Conservation (phyloP, 768 basidiomycete genomes). For the Russula lepida region DNA sequence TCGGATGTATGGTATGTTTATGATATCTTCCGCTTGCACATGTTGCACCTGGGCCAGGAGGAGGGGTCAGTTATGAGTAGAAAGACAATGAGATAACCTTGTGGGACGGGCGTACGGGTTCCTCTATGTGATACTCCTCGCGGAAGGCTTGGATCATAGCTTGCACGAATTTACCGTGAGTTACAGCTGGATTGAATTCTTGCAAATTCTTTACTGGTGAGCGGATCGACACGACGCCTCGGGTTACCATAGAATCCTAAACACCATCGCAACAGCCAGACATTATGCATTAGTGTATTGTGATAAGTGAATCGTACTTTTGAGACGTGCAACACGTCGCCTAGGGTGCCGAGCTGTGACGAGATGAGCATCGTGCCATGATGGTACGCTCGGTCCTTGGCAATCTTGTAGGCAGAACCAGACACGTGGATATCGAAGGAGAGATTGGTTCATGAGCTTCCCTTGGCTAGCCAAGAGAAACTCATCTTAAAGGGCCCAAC, state of each 20-base stretch:
- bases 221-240: slow-evolving; percentile 83
- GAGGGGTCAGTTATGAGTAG: background rate
- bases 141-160: slow-evolving; percentile 66
- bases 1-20: slow-evolving; percentile 49
- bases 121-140: slow-evolving; percentile 40
- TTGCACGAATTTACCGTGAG: slow-evolving; percentile 61
- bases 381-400: slow-evolving; percentile 85
- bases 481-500: slow-evolving; percentile 85
- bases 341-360: slow-evolving; percentile 62
- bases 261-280: background rate
- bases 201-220: slow-evolving; percentile 85
- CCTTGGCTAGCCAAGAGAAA: slow-evolving; percentile 22
- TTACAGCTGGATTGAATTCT: slow-evolving; percentile 41
- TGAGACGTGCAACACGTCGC: slow-evolving; percentile 55
- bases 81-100: background rate
- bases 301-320: slow-evolving; percentile 40
- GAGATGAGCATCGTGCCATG: slow-evolving; percentile 98
- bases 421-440: slow-evolving; percentile 58
- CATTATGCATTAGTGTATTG: background rate
- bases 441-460: slow-evolving; percentile 15
- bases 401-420: slow-evolving; percentile 96
- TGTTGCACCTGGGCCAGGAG: slow-evolving; percentile 9
- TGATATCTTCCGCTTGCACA: slow-evolving; percentile 35
- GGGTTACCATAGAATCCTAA: slow-evolving; percentile 73
- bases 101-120: slow-evolving; percentile 26